Evolutionary conservation across 2,329 filamentous ascomycete species (phyloP), one percentile per base, ranked within the genome.

Genomic region (Daldinia sp.): DNA sequence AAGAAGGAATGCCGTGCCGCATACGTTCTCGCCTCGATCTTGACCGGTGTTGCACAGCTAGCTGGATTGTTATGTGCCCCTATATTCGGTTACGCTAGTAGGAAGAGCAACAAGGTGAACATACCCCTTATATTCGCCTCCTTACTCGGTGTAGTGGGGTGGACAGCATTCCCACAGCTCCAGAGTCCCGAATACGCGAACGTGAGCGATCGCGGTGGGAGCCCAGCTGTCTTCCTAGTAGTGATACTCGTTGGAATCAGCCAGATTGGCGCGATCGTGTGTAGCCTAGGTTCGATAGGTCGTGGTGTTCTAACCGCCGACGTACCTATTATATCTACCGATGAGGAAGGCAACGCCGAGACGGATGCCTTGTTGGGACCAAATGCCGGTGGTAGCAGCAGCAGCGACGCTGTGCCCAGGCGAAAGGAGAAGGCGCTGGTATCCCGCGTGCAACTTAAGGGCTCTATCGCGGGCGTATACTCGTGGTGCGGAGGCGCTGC

Each of bases 201-300:
- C 60, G 79, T 85, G 0, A 80, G 87, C 27, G 88, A 88, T 3
- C 82, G 90, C 23, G 87, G 91, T 30, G 92, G 91, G 15, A 87
- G 83, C 30, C 84, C 86, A 0, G 81, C 79, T 9, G 87, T 97
- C 13, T 93, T 96, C 73, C 67, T 94, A 10, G 85, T 94, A 13
- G 92, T 93, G 39, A 86, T 90, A 0, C 79, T 97, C 15, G 87
- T 98, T 35, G 95, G 95, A 11, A 87, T 97, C 73, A 96, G 92
- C 72, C 95, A 99, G 77, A 98, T 99, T 64, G 95, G 94, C 1
- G 91, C 93, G 9, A 98, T 99, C 61, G 95, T 99, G 0, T 97
- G 94, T 79, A 96, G 92, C 67, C 84, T 99, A n/a, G 93, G 92
- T 0, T 87, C 95, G 0, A 84, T 99, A 2, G 93, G 93, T 34